Evolutionary conservation across 1,284 basidiomycete species (phyloP), one percentile per base, ranked within the genome.

Genomic region (Sphaerobolus stellatus): DNA sequence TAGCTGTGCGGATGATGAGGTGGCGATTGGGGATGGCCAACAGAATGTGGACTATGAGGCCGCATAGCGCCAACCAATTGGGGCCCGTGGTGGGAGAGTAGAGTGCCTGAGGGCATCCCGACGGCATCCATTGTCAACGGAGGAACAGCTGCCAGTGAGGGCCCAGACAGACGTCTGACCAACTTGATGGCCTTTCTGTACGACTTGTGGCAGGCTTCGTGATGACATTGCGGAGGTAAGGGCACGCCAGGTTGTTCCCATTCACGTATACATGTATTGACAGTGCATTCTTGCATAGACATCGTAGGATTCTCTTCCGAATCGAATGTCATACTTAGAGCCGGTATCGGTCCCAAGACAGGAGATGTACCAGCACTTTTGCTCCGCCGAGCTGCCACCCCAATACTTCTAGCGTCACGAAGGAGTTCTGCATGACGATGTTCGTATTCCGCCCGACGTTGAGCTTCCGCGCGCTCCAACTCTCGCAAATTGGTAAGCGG

Each of bases 401-500:
- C 48, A 48, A 38, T 68, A 22, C 47, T 41, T 25, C 52, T 48
- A 18, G 54, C 50, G 38, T 45, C 52, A 28, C 90, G 80, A 54
- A 93, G 78, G 3, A 88, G 88, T 58, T 91, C 90, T 44, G 83
- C 81, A 62, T 90, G 90, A 9, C 84, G 80, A 14, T 88, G 80
- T 66, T 94, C 91, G 70, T 89, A 95, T 66, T 93, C 89, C 6
- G 90, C 92, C 34, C 92, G 79, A 24, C 93, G 80, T 43, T 86
- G 70, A 1, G 91, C 89, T 68, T 95, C 92, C 60, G 86, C 80
- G 34, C 85, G 84, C 69, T 95, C 93, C n/a, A 95, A 81, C 60
- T 85, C 83, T 64, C 88, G 87, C 0, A 95, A 80, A 69, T 94
- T 90, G 55, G 92, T 90, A 69, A 93, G 5, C 24, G 47, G 40